These are phyloP conservation scores for Pichia kudriavzevii DNA, from an alignment of 1,139 yeast species.

Conservation along the genomic window DNA sequence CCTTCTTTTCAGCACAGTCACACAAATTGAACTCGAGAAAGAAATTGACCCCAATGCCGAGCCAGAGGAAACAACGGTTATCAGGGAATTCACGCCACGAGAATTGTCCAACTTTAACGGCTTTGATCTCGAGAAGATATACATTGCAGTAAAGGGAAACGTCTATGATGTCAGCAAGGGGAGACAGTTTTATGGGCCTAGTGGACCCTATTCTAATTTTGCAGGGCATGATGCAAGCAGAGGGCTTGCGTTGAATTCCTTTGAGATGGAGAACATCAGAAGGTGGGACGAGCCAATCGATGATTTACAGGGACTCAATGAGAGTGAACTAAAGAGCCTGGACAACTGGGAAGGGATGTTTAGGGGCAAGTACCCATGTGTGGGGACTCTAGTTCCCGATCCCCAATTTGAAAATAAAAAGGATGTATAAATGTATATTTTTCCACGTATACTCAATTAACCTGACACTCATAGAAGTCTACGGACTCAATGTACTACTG, in stretches of 20 bases:
- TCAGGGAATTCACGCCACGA: conserved; percentile 73
- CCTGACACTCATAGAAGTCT: not conserved
- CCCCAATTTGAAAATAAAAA: conserved; percentile 8
- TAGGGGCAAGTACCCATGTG: conserved; percentile 64
- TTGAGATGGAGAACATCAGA: conserved; percentile 52
- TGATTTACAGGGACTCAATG: conserved; percentile 49
- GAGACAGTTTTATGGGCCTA: conserved; percentile 87
- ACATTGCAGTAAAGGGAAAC: conserved; percentile 74
- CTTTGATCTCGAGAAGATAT: conserved; percentile 64
- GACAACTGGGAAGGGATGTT: conserved; percentile 85
- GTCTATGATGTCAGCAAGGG: conserved; percentile 84
- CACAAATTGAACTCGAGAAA: conserved; percentile 13
- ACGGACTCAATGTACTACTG: too few relatives aligned
- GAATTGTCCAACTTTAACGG: conserved; percentile 76
- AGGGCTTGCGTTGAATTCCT: conserved; percentile 86
- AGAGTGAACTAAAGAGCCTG: conserved; percentile 59
- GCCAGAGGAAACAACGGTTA: conserved; percentile 55
- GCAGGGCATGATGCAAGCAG: conserved; percentile 97
- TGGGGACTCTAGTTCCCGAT: conserved; percentile 45
- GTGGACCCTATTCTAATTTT: conserved; percentile 91
- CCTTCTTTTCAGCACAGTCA: conserved; percentile 13
- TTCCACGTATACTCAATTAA: too few relatives aligned
- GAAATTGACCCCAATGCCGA: conserved; percentile 17
- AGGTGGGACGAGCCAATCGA: conserved; percentile 70
- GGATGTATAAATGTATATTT: too few relatives aligned